Evolutionary conservation across 106 monocot genomes (phyloP).

Genomic region (Dendrobium catenatum): DNA sequence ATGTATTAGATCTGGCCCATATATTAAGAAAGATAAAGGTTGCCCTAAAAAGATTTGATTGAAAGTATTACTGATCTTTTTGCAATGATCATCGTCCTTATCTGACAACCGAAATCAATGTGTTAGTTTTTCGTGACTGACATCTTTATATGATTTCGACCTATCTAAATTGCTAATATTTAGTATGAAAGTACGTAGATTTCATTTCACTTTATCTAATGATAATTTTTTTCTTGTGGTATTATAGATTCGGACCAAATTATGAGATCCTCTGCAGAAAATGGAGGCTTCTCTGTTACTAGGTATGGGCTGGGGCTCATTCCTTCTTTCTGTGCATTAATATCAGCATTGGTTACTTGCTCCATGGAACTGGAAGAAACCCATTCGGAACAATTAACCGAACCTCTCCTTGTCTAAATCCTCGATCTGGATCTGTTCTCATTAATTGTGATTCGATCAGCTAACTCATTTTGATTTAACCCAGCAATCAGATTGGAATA

Average conservation of each 20-base stretch:
- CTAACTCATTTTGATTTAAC: background rate
- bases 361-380: conserved; percentile 64
- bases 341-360: conserved; percentile 53
- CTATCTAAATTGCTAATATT: too few relatives aligned
- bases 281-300: conserved; percentile 31
- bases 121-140: too few relatives aligned
- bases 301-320: conserved; percentile 67
- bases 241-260: background rate
- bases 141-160: too few relatives aligned
- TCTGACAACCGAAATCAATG: too few relatives aligned
- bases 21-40: too few relatives aligned
- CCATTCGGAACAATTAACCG: conserved; percentile 28
- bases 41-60: too few relatives aligned
- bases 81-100: too few relatives aligned
- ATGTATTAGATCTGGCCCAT: too few relatives aligned
- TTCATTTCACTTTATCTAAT: too few relatives aligned
- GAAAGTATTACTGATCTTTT: too few relatives aligned
- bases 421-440: background rate
- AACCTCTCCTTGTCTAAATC: conserved; percentile 56
- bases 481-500: background rate
- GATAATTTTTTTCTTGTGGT: background rate
- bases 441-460: background rate
- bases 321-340: conserved; percentile 59
- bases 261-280: background rate
- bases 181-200: too few relatives aligned